Base-by-base conservation (phyloP, 371 early-diverging fungal genomes). In the Apophysomyces trapeziformis region DNA sequence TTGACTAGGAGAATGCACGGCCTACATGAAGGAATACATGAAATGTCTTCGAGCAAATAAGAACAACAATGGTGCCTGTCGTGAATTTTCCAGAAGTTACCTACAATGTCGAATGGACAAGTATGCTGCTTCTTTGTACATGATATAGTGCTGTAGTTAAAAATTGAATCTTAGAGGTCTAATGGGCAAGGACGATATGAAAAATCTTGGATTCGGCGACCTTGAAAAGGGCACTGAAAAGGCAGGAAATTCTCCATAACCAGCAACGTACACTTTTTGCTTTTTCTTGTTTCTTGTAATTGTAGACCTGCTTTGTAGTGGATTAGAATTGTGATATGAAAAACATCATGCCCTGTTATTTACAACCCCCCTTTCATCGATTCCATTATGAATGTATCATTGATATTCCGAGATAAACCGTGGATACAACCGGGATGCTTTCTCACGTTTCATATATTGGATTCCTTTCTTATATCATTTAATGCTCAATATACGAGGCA, bases 51-150 rank as follows among this genome's bases (percentile, higher is more conserved):
- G 87, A 68, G 75, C 80, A 18, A 88, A 91, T 69, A 86, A 88
- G 64, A 80, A 88, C 63, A 83, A 90, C 59, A 89, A 87, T 67
- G 80, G 84, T 2, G 70, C 71, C 43, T 95, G 95, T 73, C 78
- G 92, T 16, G 80, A 89, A n/a, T 68, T 92, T 3, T 86, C 92
- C 2, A 83, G 85, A 65, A 75, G 77, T 5, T 93, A 93, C 68
- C 77, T 95, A 36, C 80, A 87, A 77, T 95, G 95, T 68, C 86
- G 95, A 26, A 95, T 95, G 95, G 85, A 92, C 57, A 88, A 85
- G 93, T 91, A 82, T 70, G 78, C 58, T 14, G 11, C 2, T 11
- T 45, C 13, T 4, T 13, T 47, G 5, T 14, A 37, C 32, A 57
- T 14, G 45, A 35, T 56, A 56, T 1, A 8, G 5, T 0, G 8